Percentiles rank a stretch among this genome's conserved stretches.
Evolutionary conservation across 169 alveolate species (phyloP).

Genomic region (Theileria annulata): DNA sequence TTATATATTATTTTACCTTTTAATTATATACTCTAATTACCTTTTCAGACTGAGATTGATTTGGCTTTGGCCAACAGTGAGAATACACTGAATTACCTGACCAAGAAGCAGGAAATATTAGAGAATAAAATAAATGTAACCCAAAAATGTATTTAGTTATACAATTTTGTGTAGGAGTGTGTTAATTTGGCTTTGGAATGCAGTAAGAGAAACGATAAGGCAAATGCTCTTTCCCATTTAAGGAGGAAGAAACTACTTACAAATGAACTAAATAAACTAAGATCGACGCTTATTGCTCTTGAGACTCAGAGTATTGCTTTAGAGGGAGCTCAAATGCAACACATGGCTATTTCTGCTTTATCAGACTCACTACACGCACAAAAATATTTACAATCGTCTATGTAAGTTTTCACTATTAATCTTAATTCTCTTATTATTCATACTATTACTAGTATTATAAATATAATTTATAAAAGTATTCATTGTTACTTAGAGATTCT

Average conservation of each 20-base stretch:
- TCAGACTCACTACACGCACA: constrained; percentile 55
- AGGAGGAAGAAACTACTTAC: constrained; percentile 72
- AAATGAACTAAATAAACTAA: constrained; percentile 67
- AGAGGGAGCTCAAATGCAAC: constrained; percentile 77
- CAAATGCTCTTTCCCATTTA: constrained; percentile 67
- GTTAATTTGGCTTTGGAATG: constrained; percentile 20
- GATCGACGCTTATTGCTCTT: constrained; percentile 68
- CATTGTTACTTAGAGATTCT: constrained; percentile 64
- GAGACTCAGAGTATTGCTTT: constrained; percentile 76
- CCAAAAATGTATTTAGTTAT: constrained; percentile 6
- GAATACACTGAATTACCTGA: constrained; percentile 22
- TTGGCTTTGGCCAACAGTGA: constrained; percentile 32
- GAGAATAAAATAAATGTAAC: constrained; percentile 46
- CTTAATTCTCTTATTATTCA: too few relatives aligned
- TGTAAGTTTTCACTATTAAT: constrained; percentile 1
- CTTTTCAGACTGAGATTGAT: constrained; percentile 28
- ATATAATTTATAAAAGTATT: too few relatives aligned
- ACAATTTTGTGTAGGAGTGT: constrained; percentile 46
- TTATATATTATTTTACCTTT: not conserved
- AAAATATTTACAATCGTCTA: constrained; percentile 37
- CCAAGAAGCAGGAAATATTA: constrained; percentile 11
- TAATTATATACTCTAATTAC: not conserved
- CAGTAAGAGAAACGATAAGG: constrained; percentile 30
- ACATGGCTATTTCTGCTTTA: constrained; percentile 73
- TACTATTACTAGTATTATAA: not conserved